Evolutionary conservation across 1,139 yeast species (phyloP), one percentile per base, ranked within the genome.

Genomic region (Yamadazyma pseudoaaseri): DNA sequence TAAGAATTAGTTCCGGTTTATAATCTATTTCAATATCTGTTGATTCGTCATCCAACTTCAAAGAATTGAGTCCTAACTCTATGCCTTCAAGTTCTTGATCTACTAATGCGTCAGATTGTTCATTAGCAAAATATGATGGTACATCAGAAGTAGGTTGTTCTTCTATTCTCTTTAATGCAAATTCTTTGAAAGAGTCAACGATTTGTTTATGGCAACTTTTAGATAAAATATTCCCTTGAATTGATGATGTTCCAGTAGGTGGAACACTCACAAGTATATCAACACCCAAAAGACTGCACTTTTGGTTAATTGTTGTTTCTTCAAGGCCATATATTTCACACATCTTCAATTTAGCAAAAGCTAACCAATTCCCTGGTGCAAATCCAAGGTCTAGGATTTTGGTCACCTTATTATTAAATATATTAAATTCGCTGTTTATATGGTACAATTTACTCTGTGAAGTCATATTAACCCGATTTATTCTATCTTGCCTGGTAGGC

Each of bases 321-420:
- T 49, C 54, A 2, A 65, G 25, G 3, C 39, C 45, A 42, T 67
- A 67, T 2, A 59, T 34, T 23, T 49, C 47, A 26, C 60, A 51
- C 38, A 70, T 44, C 20, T 57, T 47, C 21, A 53, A 41, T 28
- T 56, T 52, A 6, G 95, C 83, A 20, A 85, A 94, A 45, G 81
- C 86, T 9, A 90, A 73, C 98, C 98, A 92, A 22, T 95, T 90
- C 0, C 98, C 98, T 0, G 98, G 98, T 0, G 95, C 95, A 54
- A 74, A 92, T 1, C 98, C 98, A 16, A 69, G 43, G 41, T 70
- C 74, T 4, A 70, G 24, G 4, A 66, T 63, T 32, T 53, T 58
- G 5, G 51, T 50, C 3, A 65, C 62, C 1, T 35, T 31, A 6
- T 38, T 17, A 36, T 56, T 46, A 39, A 68, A 57, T 3, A 69